Evolutionary conservation across 139 green algal genomes (phyloP).

Genomic region (Chlamydomonas urium): DNA sequence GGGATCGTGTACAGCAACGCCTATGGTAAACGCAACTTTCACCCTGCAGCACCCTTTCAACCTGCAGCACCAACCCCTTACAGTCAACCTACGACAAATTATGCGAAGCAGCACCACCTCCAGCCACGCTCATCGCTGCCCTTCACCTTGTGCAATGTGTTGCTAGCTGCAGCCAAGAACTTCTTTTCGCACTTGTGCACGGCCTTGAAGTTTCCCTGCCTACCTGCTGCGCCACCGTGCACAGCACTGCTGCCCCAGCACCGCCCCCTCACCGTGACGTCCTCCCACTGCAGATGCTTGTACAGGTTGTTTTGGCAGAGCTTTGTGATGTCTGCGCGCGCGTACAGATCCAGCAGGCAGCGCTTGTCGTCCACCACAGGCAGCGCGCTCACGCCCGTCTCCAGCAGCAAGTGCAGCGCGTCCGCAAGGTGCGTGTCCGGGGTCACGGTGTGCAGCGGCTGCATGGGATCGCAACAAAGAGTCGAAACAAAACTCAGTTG

Average conservation of each 20-base stretch:
- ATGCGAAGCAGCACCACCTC: too few relatives aligned
- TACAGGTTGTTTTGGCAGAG: constrained; percentile 78
- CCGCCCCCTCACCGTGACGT: constrained; percentile 80
- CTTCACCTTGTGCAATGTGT: too few relatives aligned
- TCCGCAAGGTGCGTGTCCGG: constrained; percentile 51
- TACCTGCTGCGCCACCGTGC: not conserved
- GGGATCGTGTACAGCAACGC: too few relatives aligned
- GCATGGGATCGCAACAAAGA: too few relatives aligned
- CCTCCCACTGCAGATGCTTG: constrained; percentile 73
- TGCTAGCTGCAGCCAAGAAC: too few relatives aligned
- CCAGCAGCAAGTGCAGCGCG: constrained; percentile 75
- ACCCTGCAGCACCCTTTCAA: too few relatives aligned
- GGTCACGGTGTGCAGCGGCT: constrained; percentile 57
- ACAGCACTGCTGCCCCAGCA: not conserved
- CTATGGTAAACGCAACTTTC: too few relatives aligned
- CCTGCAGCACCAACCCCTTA: too few relatives aligned
- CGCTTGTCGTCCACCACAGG: constrained; percentile 79
- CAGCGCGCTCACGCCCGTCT: constrained; percentile 62
- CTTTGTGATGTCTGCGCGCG: constrained; percentile 79
- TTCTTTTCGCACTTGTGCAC: not conserved
- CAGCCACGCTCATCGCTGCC: too few relatives aligned
- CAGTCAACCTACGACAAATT: too few relatives aligned
- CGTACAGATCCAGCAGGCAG: constrained; percentile 80
- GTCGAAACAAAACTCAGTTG: too few relatives aligned
- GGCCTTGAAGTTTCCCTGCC: not conserved